Conservation (phyloP, 192 early-diverging fungal species). For the Bifiguratus adelaidae region DNA sequence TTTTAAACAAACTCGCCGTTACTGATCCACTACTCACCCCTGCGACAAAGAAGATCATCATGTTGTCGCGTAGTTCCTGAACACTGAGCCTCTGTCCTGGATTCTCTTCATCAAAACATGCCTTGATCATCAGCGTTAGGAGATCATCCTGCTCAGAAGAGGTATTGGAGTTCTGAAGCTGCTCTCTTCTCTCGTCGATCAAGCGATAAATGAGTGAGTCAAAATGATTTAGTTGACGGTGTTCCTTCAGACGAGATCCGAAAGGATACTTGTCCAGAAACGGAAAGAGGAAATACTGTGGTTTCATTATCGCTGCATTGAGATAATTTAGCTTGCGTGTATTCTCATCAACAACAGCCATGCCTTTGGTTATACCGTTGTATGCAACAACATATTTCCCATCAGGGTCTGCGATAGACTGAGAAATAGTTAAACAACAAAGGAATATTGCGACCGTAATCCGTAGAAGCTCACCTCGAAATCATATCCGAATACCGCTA, state of each 20-base stretch:
- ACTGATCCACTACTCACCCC: constrained; percentile 9
- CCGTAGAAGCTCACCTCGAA: neutral
- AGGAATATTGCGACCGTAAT: neutral
- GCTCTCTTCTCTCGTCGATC: neutral
- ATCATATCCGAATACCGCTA: constrained; percentile 11
- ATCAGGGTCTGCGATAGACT: constrained; percentile 4
- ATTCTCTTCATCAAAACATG: neutral
- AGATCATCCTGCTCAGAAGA: no score
- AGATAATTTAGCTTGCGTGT: neutral
- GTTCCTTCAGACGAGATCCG: neutral
- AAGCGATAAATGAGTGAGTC: neutral
- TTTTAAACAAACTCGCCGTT: no score
- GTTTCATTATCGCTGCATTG: neutral
- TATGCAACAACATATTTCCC: constrained; percentile 3
- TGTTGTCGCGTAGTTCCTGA: constrained; percentile 23
- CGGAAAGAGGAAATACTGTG: neutral
- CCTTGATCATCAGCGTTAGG: neutral
- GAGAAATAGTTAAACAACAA: neutral
- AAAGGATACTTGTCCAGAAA: neutral
- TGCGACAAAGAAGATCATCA: constrained; percentile 41
- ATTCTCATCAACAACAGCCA: neutral
- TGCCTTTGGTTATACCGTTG: neutral
- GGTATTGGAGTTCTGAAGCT: neutral
- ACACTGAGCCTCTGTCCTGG: neutral
- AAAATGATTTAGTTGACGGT: neutral